phyloP scores from a whole-genome alignment of 2,329 filamentous ascomycete species.

The Calcarisporium arbuscula region DNA sequence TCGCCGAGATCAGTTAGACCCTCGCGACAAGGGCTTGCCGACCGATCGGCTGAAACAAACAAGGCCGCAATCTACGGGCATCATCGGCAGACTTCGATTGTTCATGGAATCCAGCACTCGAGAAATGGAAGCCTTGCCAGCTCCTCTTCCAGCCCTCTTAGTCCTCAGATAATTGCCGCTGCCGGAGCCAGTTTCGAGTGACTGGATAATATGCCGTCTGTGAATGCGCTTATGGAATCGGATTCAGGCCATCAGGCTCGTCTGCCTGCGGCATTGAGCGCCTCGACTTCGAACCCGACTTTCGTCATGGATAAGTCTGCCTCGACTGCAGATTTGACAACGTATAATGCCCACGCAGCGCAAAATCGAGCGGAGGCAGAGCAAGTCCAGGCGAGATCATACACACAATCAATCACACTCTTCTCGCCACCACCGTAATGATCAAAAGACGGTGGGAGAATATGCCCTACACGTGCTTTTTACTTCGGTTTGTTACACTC shows the following conservation, averaged over 20 bases:
- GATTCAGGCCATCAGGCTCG: conserved; percentile 33
- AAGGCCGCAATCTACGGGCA: conserved; percentile 66
- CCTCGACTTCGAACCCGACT: conserved; percentile 20
- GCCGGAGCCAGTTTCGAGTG: conserved; percentile 52
- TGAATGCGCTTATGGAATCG: conserved; percentile 36
- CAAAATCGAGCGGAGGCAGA: conserved; percentile 56
- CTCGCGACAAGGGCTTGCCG: conserved; percentile 40
- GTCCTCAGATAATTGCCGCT: conserved; percentile 75
- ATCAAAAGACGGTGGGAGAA: conserved; percentile 91
- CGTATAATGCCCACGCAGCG: conserved; percentile 40
- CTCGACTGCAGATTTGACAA: conserved; percentile 38
- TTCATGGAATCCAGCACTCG: conserved; percentile 90
- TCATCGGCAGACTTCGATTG: conserved; percentile 93
- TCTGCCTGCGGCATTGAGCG: conserved; percentile 44
- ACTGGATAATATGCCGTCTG: conserved; percentile 43
- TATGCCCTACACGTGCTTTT: conserved; percentile 96
- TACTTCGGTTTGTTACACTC: conserved; percentile 62
- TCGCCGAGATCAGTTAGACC: conserved; percentile 36
- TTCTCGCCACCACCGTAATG: conserved; percentile 62
- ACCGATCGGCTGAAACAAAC: conserved; percentile 49
- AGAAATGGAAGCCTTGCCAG: conserved; percentile 83
- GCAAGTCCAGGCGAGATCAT: conserved; percentile 65
- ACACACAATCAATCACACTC: conserved; percentile 77
- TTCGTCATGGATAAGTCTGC: conserved; percentile 42
- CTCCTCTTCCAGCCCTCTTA: conserved; percentile 75